Percentiles rank a stretch among this genome's conserved stretches.
phyloP scores from a whole-genome alignment of 2,329 filamentous ascomycete species.

The Neocucurbitaria cava region DNA sequence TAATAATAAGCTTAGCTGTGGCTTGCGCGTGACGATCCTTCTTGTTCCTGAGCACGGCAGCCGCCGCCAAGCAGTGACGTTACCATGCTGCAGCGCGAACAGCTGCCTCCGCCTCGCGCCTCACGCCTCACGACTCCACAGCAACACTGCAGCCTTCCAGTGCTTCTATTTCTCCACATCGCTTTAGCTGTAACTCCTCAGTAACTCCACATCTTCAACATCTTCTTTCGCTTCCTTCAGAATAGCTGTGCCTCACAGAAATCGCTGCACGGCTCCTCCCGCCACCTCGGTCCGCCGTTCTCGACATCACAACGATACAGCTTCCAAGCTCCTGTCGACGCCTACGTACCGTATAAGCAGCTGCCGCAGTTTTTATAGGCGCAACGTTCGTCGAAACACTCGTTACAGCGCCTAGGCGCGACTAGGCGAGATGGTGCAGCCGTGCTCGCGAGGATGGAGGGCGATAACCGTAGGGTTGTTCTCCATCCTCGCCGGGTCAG shows the following conservation, averaged over 20 bases:
- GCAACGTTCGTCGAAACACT: neutral
- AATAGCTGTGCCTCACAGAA: neutral
- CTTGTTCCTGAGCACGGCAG: slow-evolving; percentile 23
- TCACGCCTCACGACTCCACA: slow-evolving; percentile 8
- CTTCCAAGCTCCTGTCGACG: neutral
- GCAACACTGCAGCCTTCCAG: slow-evolving; percentile 1
- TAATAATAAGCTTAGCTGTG: neutral
- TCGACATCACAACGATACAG: neutral
- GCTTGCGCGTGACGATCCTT: slow-evolving; percentile 10
- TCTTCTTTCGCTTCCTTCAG: neutral
- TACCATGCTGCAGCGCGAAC: slow-evolving; percentile 15
- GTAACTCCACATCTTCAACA: neutral
- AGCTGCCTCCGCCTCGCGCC: slow-evolving; percentile 17
- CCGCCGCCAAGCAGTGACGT: slow-evolving; percentile 26
- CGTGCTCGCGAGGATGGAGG: slow-evolving; percentile 30
- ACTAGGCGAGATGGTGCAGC: slow-evolving; percentile 26
- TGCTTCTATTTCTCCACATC: neutral
- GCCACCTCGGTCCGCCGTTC: slow-evolving; percentile 18
- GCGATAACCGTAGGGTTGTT: slow-evolving; percentile 36
- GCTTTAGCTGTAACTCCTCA: neutral
- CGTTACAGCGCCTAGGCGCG: slow-evolving; percentile 21
- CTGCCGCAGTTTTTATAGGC: neutral
- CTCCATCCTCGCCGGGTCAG: slow-evolving; percentile 35
- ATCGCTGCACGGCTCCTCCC: slow-evolving; percentile 14
- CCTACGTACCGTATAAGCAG: neutral